Base-by-base conservation (phyloP, 2,329 filamentous ascomycete species). In the Onygenales sp. region DNA sequence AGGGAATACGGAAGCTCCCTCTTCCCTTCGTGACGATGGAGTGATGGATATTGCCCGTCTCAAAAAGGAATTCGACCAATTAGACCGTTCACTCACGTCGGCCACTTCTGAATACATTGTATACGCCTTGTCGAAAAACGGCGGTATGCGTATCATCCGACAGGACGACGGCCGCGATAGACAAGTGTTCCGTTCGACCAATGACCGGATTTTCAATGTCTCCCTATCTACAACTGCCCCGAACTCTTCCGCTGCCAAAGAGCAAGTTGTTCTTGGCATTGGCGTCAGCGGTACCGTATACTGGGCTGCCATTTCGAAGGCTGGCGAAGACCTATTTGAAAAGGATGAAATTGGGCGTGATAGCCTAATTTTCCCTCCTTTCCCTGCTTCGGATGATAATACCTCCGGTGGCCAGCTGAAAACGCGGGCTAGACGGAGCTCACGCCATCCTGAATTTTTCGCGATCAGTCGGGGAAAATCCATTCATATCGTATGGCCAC, bases 31-130 rank as follows among this genome's bases (percentile, higher is more conserved):
- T 39, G 83, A 88, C 54, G 86, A 92, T 59, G 81, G 85, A 43
- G 84, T 95, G 62, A 87, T 95, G 77, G 89, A 95, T 62, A 93
- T 98, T 65, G 92, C 93, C 50, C 83, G 90, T 54, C 78, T 97
- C 58, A 95, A 95, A 78, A 97, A 97, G 74, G 90, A 95, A 4
- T 97, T 97, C 63, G 93, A 98, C 65, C 93, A 97, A 72, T 85
- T 96, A 57, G 93, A 98, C 66, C 87, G 94, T 59, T 94, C 91
- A 58, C 79, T 98, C 34, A 92, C 92, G 49, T 87, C 91, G 4
- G 91, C 92, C 14, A 92, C 89, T 31, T 85, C 88, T 65, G 86
- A 86, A 56, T 95, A 93, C 73, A 97, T 98, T 70, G 85, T 88
- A 5, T 98, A 97, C 64, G 90, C 89, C 43, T 88, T 95, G 76